These are phyloP conservation scores for Saccharomyces hybrid DNA, from an alignment of 1,139 yeast species.

Conservation along the genomic window DNA sequence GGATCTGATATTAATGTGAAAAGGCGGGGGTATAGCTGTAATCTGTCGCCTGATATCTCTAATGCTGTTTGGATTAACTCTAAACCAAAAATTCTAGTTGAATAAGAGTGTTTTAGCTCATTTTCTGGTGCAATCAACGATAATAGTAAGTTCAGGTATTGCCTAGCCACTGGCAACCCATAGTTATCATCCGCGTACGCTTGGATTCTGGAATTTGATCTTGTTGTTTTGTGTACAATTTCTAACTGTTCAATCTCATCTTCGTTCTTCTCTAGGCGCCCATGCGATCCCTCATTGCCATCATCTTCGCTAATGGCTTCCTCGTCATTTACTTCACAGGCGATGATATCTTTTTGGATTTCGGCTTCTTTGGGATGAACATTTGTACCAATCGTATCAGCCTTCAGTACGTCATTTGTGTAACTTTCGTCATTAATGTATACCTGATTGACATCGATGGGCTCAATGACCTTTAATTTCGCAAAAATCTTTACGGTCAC, in stretches of 20 bases:
- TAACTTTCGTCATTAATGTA: conserved; percentile 33
- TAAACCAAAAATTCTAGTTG: conserved; percentile 78
- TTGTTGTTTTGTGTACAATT: neutral
- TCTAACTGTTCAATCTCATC: neutral
- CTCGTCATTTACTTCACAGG: neutral
- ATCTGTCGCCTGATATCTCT: conserved; percentile 68
- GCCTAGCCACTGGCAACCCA: conserved; percentile 35
- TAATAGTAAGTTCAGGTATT: conserved; percentile 59
- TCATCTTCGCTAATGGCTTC: conserved; percentile 3
- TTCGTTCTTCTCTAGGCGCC: neutral
- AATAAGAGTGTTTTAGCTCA: conserved; percentile 78
- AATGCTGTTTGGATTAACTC: conserved; percentile 69
- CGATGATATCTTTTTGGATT: conserved; percentile 3
- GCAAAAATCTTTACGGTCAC: conserved; percentile 65
- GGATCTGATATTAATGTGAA: conserved; percentile 68
- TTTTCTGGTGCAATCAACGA: conserved; percentile 79
- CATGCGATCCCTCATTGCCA: neutral
- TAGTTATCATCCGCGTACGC: conserved; percentile 21
- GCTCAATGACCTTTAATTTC: conserved; percentile 50
- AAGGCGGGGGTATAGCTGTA: conserved; percentile 60
- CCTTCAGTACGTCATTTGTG: conserved; percentile 30
- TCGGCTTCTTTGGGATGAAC: conserved; percentile 4
- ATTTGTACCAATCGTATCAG: conserved; percentile 32
- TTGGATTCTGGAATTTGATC: neutral
- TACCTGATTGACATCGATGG: conserved; percentile 32